Conservation (phyloP, 352 stramenopile species). For the Phytophthora sp. region DNA sequence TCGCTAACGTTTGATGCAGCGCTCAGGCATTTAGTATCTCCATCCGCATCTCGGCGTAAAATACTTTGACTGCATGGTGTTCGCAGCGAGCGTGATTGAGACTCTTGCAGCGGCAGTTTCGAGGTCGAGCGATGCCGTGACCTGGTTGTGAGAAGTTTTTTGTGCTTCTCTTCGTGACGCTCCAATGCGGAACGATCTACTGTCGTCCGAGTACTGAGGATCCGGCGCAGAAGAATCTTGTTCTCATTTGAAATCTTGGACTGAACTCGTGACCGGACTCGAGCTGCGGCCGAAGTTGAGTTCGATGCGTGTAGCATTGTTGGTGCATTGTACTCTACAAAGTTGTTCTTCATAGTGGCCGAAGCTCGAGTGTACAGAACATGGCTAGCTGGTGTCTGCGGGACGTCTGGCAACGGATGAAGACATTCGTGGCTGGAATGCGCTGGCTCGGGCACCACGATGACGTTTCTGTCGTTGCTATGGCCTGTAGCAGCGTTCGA, state of each 20-base stretch:
- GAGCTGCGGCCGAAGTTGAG: constrained; percentile 31
- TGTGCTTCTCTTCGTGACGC: constrained; percentile 49
- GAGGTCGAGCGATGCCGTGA: constrained; percentile 42
- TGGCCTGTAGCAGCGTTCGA: no score
- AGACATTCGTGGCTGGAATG: constrained; percentile 34
- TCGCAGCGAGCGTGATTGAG: constrained; percentile 8
- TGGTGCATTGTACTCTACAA: constrained; percentile 50
- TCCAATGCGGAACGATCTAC: constrained; percentile 47
- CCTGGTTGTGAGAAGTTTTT: constrained; percentile 47
- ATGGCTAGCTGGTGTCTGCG: constrained; percentile 42
- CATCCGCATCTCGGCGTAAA: constrained; percentile 1
- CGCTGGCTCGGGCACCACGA: constrained; percentile 23
- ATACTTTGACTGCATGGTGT: constrained; percentile 23
- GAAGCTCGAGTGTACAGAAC: constrained; percentile 51
- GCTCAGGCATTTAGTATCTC: neutral
- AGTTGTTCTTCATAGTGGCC: constrained; percentile 58
- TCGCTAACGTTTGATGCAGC: neutral
- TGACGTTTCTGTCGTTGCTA: constrained; percentile 25
- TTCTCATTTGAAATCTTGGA: constrained; percentile 58
- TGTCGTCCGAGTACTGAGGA: constrained; percentile 50
- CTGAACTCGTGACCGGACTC: constrained; percentile 40
- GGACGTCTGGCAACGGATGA: constrained; percentile 34
- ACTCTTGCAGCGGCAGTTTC: constrained; percentile 17
- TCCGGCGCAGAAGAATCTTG: constrained; percentile 53
- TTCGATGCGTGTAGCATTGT: constrained; percentile 40